phyloP scores from a whole-genome alignment of 2,329 filamentous ascomycete species.

The Alternaria incomplexa region DNA sequence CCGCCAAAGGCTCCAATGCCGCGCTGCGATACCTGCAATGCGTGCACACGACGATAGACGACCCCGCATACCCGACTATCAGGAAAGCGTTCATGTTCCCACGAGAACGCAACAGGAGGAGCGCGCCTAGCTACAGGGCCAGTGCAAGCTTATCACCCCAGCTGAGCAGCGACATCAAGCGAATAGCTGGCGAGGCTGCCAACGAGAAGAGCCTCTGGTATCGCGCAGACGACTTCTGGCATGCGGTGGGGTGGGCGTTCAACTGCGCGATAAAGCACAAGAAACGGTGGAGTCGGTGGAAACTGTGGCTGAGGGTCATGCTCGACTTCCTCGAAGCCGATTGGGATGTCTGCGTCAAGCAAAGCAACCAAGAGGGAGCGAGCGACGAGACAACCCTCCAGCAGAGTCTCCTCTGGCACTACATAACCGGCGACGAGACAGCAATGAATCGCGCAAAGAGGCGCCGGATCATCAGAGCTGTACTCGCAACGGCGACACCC shows the following conservation, averaged over 20 bases:
- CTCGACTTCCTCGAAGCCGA: constrained; percentile 78
- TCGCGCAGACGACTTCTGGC: constrained; percentile 87
- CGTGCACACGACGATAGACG: constrained; percentile 69
- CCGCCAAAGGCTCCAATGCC: constrained; percentile 67
- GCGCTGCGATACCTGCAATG: constrained; percentile 74
- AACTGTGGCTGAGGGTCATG: constrained; percentile 79
- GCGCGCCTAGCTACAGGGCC: constrained; percentile 22
- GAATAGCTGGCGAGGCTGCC: constrained; percentile 57
- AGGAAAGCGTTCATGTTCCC: constrained; percentile 74
- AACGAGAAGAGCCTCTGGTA: constrained; percentile 72
- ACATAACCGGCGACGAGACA: constrained; percentile 54
- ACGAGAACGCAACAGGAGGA: constrained; percentile 31
- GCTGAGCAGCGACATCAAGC: constrained; percentile 49
- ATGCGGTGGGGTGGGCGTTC: constrained; percentile 87
- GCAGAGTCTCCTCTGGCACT: constrained; percentile 67
- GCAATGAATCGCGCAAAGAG: constrained; percentile 47
- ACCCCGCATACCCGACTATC: constrained; percentile 69
- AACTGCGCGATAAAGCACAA: constrained; percentile 80
- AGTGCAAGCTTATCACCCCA: constrained; percentile 34
- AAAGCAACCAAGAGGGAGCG: constrained; percentile 24
- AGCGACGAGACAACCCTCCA: constrained; percentile 44
- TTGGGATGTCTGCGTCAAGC: constrained; percentile 62
- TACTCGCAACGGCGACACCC: constrained; percentile 70
- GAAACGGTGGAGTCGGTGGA: constrained; percentile 82
- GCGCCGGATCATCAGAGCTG: constrained; percentile 66